Evolutionary conservation across 1,139 yeast species (phyloP).

Genomic region (Lodderomyces beijingensis): DNA sequence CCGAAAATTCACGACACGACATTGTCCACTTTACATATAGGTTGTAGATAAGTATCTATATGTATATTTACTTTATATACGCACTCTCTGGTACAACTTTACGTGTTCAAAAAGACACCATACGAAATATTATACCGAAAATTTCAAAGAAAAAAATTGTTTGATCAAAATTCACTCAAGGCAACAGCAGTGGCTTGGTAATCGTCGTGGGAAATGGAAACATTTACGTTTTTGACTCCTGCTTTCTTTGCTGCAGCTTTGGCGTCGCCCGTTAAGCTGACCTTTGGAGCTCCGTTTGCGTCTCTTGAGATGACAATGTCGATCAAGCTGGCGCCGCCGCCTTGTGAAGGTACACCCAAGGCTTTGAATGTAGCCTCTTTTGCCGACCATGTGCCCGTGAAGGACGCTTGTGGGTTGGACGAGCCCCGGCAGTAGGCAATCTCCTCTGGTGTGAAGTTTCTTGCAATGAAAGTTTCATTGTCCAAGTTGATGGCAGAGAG

Average conservation of each 20-base stretch:
- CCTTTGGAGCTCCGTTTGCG: conserved; percentile 77
- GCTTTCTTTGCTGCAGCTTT: conserved; percentile 63
- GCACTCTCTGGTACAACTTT: too few relatives aligned
- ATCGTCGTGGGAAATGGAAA: conserved; percentile 94
- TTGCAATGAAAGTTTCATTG: conserved; percentile 83
- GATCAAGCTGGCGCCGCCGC: conserved; percentile 90
- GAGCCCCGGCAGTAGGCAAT: conserved; percentile 71
- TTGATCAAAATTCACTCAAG: conserved; percentile 55
- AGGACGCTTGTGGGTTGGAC: conserved; percentile 80
- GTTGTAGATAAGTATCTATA: too few relatives aligned
- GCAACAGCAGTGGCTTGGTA: conserved; percentile 98
- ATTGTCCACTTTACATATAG: too few relatives aligned
- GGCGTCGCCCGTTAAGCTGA: conserved; percentile 72
- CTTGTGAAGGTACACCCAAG: conserved; percentile 81
- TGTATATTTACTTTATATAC: too few relatives aligned
- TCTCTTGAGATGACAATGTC: conserved; percentile 86
- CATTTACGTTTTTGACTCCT: conserved; percentile 70
- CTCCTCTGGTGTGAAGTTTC: conserved; percentile 85
- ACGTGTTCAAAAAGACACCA: too few relatives aligned
- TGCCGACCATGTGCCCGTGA: conserved; percentile 98
- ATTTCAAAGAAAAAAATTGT: too few relatives aligned
- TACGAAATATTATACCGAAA: too few relatives aligned
- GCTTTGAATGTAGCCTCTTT: conserved; percentile 98
- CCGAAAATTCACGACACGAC: too few relatives aligned
- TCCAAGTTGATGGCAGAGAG: conserved; percentile 74